These are phyloP conservation scores for Atkinsonella texensis DNA, from an alignment of 2,329 filamentous ascomycete genomes.

Conservation along the genomic window DNA sequence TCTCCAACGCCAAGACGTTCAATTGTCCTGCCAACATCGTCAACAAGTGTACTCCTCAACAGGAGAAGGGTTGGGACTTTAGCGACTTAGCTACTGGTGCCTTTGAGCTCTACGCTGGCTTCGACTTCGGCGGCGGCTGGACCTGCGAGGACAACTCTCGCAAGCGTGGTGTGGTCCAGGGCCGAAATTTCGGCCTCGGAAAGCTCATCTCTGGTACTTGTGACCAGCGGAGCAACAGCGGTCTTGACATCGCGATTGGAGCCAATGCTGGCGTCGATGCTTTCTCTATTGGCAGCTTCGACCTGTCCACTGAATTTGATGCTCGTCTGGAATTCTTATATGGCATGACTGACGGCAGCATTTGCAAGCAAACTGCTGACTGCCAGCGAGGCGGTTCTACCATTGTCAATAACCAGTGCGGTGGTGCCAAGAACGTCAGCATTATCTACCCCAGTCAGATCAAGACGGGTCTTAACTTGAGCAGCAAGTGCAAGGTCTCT, in stretches of 20 bases:
- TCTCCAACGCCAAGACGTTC: slow-evolving; percentile 35
- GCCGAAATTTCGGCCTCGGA: slow-evolving; percentile 31
- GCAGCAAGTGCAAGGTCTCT: slow-evolving; percentile 51
- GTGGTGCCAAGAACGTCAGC: slow-evolving; percentile 73
- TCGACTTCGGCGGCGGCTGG: slow-evolving; percentile 61
- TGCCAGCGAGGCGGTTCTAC: slow-evolving; percentile 58
- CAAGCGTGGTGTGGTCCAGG: slow-evolving; percentile 45
- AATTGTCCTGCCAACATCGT: slow-evolving; percentile 58
- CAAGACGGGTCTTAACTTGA: slow-evolving; percentile 21
- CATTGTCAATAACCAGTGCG: slow-evolving; percentile 79
- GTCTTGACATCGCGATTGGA: slow-evolving; percentile 47
- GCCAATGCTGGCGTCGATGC: slow-evolving; percentile 22
- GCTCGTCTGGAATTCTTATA: slow-evolving; percentile 78
- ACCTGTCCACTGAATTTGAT: slow-evolving; percentile 63
- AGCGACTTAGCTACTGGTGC: slow-evolving; percentile 45
- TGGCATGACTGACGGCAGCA: slow-evolving; percentile 68
- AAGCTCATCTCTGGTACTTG: slow-evolving; percentile 52
- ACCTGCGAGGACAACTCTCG: slow-evolving; percentile 46
- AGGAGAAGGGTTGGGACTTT: slow-evolving; percentile 64
- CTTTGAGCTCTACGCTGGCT: slow-evolving; percentile 57
- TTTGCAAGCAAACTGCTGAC: slow-evolving; percentile 63
- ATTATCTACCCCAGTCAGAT: slow-evolving; percentile 54
- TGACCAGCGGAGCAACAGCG: slow-evolving; percentile 29
- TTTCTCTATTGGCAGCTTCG: slow-evolving; percentile 67
- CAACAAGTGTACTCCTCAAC: slow-evolving; percentile 64